These are phyloP conservation scores for Pluteus cervinus DNA, from an alignment of 768 basidiomycete species.

Conservation along the genomic window DNA sequence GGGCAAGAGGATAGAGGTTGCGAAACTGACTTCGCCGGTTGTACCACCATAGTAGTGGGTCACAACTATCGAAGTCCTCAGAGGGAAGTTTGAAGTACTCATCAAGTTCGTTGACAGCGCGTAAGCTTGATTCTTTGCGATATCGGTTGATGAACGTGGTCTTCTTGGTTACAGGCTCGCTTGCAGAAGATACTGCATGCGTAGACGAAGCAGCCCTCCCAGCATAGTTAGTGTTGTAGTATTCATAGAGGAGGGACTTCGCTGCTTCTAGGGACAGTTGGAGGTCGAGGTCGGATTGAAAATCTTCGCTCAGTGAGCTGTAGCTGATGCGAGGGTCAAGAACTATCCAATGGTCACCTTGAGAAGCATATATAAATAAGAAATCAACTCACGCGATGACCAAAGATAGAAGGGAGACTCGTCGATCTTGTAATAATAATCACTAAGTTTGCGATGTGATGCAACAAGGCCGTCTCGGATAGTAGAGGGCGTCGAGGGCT, in stretches of 20 bases:
- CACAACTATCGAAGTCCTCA: constrained; percentile 19
- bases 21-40: constrained; percentile 15
- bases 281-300: constrained; percentile 10
- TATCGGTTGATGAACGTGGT: constrained; percentile 1
- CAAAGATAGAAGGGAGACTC: constrained; percentile 26
- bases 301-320: constrained; percentile 15
- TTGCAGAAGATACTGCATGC: background rate
- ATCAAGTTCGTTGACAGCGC: constrained; percentile 13
- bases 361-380: background rate
- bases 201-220: background rate
- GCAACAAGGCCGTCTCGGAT: constrained; percentile 16
- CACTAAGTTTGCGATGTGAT: constrained; percentile 24
- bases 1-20: constrained; percentile 19
- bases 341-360: constrained; percentile 14
- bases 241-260: constrained; percentile 8
- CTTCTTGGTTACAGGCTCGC: background rate
- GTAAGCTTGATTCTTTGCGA: background rate
- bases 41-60: constrained; percentile 26
- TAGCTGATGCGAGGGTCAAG: constrained; percentile 25
- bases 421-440: constrained; percentile 23
- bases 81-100: constrained; percentile 17
- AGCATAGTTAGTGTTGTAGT: constrained; percentile 10
- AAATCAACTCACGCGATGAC: constrained; percentile 16
- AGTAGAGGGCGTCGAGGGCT: constrained; percentile 6
- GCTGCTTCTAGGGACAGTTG: constrained; percentile 13